A percentile compares a stretch with the other conserved stretches of the same genome.
phyloP scores from a whole-genome alignment of 108 stramenopile genomes.

The Parietichytrium sp. region DNA sequence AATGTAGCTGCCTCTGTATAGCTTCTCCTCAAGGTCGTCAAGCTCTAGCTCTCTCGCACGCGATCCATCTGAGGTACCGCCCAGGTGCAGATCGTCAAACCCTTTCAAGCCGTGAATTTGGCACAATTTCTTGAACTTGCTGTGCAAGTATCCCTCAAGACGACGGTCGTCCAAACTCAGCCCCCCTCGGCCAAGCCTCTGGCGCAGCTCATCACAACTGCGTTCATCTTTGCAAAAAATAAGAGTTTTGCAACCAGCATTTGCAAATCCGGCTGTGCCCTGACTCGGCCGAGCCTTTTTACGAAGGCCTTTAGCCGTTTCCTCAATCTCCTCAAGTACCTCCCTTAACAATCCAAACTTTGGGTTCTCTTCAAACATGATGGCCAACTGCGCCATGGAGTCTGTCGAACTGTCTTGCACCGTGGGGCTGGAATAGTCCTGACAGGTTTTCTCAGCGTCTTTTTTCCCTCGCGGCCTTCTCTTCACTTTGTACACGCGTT shows the following conservation, averaged over 20 bases:
- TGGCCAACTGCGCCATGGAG: not conserved
- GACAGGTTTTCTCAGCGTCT: conserved; percentile 58
- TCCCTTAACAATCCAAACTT: conserved; percentile 81
- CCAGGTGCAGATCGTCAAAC: too few relatives aligned
- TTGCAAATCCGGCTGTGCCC: too few relatives aligned
- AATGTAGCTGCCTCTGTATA: too few relatives aligned
- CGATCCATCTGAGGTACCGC: too few relatives aligned
- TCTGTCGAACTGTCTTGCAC: not conserved
- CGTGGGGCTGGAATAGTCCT: not conserved
- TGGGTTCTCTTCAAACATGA: conserved; percentile 78
- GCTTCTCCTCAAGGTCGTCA: too few relatives aligned
- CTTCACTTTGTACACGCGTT: conserved; percentile 72
- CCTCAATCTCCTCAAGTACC: conserved; percentile 78
- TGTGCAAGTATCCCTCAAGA: too few relatives aligned
- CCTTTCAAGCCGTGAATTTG: too few relatives aligned
- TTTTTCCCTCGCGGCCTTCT: conserved; percentile 51
- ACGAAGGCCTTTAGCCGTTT: conserved; percentile 49
- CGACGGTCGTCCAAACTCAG: too few relatives aligned
- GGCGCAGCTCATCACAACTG: conserved; percentile 64
- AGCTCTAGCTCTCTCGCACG: too few relatives aligned
- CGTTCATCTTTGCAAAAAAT: conserved; percentile 86
- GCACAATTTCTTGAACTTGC: too few relatives aligned
- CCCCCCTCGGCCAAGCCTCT: conserved; percentile 65
- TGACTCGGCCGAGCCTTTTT: not conserved
- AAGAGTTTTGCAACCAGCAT: conserved; percentile 59